Base-by-base conservation (phyloP, 306 rosid genomes). In the Luffa aegyptiaca region DNA sequence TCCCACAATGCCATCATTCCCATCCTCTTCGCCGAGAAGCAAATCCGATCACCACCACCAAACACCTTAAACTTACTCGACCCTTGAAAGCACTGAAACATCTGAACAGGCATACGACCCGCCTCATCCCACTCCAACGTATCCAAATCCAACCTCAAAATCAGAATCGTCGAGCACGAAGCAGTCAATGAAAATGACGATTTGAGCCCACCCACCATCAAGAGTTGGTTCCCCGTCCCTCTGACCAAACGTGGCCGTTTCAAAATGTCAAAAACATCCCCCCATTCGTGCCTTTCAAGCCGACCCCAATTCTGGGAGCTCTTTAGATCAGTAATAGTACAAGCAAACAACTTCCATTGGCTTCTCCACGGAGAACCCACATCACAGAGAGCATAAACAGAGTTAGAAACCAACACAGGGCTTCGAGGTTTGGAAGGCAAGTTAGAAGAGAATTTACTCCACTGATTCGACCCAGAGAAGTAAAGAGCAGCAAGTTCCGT, bases 281-380 rank as follows among this genome's bases (percentile, higher is more conserved):
- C 92, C 98, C 98, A 94, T 45, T 91, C 91, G 21, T 76, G 89
- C 69, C 85, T 85, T 48, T 91, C 97, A 0, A 94, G 86, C 51
- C 92, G 84, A 21, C 80, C 83, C 98, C 98, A 94, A 9, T 79
- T 84, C 83, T 85, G 88, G 44, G 76, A 53, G 36, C 46, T 55
- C 65, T 84, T 51, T 3, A 81, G 48, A 51, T 65, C 69, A 26
- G 82, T 33, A 4, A 90, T n/a, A 6, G 87, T 65, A 82, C 96
- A 90, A 1, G 86, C 37, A 78, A 87, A 94, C 14, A 94, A 82
- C 89, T 92, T 94, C 98, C 97, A 94, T 71, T 92, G 97, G 82
- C 81, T 90, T 53, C 97, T 78, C 98, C 96, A 92, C 0, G 95
- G 97, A 21, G 98, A 92, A 18, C 97, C 98, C n/a, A 94, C 90